Conservation (phyloP, 164 flowering plant genomes). For the Sedum album region DNA sequence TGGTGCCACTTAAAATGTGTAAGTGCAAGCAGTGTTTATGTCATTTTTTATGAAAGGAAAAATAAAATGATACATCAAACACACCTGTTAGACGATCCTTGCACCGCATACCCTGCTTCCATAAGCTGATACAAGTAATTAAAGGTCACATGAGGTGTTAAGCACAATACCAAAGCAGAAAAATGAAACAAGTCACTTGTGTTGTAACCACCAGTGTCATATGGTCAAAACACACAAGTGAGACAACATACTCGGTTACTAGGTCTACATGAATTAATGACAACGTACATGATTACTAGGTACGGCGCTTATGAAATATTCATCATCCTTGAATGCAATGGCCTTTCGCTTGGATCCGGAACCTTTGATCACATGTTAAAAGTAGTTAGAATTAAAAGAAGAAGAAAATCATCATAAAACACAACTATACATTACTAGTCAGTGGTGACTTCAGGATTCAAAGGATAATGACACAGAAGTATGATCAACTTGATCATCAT, state of each 20-base stretch:
- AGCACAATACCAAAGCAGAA: not conserved
- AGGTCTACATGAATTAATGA: conserved; percentile 4
- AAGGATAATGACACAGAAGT: not conserved
- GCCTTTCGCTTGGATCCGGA: conserved; percentile 68
- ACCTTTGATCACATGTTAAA: conserved; percentile 16
- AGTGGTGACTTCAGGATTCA: no score
- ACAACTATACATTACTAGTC: not conserved
- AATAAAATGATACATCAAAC: conserved; percentile 10
- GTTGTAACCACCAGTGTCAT: not conserved
- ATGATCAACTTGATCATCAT: no score
- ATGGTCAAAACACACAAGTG: not conserved
- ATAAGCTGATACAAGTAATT: conserved; percentile 43
- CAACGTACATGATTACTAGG: conserved; percentile 74
- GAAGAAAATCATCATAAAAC: not conserved
- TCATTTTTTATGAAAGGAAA: not conserved
- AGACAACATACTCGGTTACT: no score
- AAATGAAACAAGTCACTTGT: not conserved
- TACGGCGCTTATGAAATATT: conserved; percentile 72
- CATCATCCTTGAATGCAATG: conserved; percentile 79
- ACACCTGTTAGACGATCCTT: conserved; percentile 58
- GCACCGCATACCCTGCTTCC: conserved; percentile 83
- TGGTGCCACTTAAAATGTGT: no score
- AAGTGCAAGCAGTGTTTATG: no score
- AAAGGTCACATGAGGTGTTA: not conserved
- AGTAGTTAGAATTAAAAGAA: not conserved